Conservation (phyloP, 176 grass and related monocot species). For the Oryza nivara region DNA sequence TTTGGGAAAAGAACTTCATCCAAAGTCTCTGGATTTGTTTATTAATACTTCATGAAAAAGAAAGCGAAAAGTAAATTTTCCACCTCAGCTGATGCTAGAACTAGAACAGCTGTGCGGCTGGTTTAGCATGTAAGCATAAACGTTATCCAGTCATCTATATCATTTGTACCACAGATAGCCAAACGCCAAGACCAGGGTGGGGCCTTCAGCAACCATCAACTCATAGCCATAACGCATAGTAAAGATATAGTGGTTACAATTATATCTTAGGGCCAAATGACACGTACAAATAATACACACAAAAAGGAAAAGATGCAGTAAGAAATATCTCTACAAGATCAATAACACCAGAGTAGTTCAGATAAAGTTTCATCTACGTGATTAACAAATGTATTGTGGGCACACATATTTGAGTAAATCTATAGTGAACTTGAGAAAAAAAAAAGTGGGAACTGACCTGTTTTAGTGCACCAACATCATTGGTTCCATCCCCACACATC, state of each 20-base stretch:
- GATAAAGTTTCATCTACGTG: constrained; percentile 10
- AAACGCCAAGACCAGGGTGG: neutral
- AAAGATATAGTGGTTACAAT: neutral
- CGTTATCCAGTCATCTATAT: neutral
- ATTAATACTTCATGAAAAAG: neutral
- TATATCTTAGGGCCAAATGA: neutral
- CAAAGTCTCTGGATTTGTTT: neutral
- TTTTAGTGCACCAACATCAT: constrained; percentile 98
- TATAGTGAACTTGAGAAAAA: constrained; percentile 1
- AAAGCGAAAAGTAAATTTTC: neutral
- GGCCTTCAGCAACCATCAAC: neutral
- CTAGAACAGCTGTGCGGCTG: neutral
- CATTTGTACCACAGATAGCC: constrained; percentile 18
- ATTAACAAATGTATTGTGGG: constrained; percentile 7
- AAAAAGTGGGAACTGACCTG: constrained; percentile 57
- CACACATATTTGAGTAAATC: constrained; percentile 1
- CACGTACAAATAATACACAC: neutral
- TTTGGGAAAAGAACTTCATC: neutral
- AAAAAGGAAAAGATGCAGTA: neutral
- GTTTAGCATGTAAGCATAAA: neutral
- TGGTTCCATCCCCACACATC: constrained; percentile 99
- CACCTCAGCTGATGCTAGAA: neutral
- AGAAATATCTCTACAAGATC: neutral
- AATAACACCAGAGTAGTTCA: neutral
- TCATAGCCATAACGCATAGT: neutral